Base-by-base conservation (phyloP, 306 rosid genomes). In the Castanea sativa region DNA sequence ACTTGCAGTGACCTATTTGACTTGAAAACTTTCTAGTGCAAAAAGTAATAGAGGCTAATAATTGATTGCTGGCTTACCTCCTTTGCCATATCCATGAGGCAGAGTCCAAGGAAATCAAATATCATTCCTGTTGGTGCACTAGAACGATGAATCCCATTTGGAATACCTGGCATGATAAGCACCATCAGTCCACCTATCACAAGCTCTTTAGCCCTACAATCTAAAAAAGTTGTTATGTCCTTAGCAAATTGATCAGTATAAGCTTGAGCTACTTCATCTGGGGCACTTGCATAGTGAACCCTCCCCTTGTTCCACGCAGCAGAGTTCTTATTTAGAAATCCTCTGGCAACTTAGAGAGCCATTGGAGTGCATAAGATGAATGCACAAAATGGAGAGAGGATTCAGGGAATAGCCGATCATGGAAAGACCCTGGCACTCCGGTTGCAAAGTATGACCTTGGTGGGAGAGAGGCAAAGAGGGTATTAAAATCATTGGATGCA, bases 1-100 rank as follows among this genome's bases (percentile, higher is more conserved):
- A 29, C n/a, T 6, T 63, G 19, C 35, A 29, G 2, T 29, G 41
- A 14, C 15, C 10, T 59, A 12, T 14, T 32, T 64, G 3, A 10
- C 14, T 7, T 15, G 2, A 19, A 35, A n/a, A 7, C 29, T 12
- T 68, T 2, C 7, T 13, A 67, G 6, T 35, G 27, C 6, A 33
- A 35, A 19, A 35, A 25, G 5, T 9, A 32, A 58, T 6, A 8
- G 11, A 41, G 45, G 4, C n/a, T 14, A 20, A 43, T n/a, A 13
- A 41, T 41, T 41, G 45, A 41, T 41, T 41, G n/a, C 5, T 71
- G n/a, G 49, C 74, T 21, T 49, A 49, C 75, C n/a, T 71, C 75
- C 59, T 49, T 71, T 7, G 58, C 76, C 76, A 73, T 52, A 19
- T 73, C 76, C 29, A 73, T 73, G 12, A 73, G 45, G 49, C 65